Evolutionary conservation across 2,329 filamentous ascomycete species (phyloP).

Genomic region (Dothiorella sarmentorum): DNA sequence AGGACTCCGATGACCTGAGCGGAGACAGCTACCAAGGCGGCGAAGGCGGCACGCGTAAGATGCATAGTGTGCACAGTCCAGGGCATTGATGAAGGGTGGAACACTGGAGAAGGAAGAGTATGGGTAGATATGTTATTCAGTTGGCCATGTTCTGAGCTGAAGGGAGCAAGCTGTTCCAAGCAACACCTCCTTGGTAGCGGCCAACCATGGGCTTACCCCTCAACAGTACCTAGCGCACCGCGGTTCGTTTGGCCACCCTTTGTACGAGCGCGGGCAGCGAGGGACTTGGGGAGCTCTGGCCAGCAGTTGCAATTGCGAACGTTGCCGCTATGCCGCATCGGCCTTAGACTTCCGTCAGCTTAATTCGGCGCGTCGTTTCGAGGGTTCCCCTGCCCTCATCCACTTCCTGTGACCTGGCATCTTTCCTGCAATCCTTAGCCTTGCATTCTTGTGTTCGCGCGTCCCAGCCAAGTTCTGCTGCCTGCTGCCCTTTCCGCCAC

Average conservation of each 20-base stretch:
- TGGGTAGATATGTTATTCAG: not conserved
- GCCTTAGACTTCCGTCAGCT: conserved; percentile 1
- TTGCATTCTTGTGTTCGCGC: conserved; percentile 2
- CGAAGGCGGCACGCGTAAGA: conserved; percentile 16
- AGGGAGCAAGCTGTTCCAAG: not conserved
- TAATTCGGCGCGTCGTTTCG: conserved; percentile 16
- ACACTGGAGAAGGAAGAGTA: not conserved
- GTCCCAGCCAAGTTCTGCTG: not conserved
- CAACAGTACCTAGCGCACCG: not conserved
- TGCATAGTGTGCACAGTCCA: conserved; percentile 21
- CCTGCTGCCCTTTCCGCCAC: conserved; percentile 1
- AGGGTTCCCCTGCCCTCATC: conserved; percentile 7
- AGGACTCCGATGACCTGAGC: conserved; percentile 22
- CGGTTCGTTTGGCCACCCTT: not conserved
- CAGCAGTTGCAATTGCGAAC: not conserved
- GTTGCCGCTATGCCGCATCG: not conserved
- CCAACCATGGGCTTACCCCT: not conserved
- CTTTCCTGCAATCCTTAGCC: conserved; percentile 8
- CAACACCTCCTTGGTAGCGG: not conserved
- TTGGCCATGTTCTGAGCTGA: not conserved
- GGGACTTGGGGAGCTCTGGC: not conserved
- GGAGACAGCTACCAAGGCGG: conserved; percentile 21
- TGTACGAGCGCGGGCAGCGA: not conserved
- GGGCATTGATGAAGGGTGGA: not conserved
- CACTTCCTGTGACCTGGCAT: conserved; percentile 11